Conservation (phyloP, 352 stramenopile genomes). For the Pythium periplocum region DNA sequence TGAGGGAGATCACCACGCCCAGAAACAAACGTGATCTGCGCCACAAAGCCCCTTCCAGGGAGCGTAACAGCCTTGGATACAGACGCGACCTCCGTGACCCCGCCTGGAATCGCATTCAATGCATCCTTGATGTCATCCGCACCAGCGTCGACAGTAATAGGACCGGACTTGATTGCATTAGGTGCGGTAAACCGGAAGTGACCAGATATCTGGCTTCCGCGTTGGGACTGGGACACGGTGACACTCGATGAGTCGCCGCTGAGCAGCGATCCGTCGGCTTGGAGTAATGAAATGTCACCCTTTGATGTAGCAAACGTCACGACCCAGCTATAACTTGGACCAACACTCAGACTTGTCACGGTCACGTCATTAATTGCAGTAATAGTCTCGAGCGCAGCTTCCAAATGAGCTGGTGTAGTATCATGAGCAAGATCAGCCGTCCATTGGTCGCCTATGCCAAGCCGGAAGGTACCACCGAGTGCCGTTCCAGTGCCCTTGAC, state of each 20-base stretch:
- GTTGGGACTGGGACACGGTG: constrained; percentile 13
- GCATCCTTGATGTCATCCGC: constrained; percentile 11
- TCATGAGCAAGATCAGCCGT: constrained; percentile 24
- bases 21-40: constrained; percentile 23
- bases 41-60: constrained; percentile 16
- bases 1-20: constrained; percentile 21
- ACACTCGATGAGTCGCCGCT: constrained; percentile 20
- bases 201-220: constrained; percentile 29
- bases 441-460: constrained; percentile 23
- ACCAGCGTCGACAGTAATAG: constrained; percentile 19
- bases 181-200: constrained; percentile 12
- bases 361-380: constrained; percentile 19
- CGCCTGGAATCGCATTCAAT: neutral
- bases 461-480: constrained; percentile 27
- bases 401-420: constrained; percentile 21
- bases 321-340: constrained; percentile 32
- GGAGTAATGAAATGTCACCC: constrained; percentile 24
- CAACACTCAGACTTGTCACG: constrained; percentile 18
- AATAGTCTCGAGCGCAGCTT: constrained; percentile 25
- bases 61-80: constrained; percentile 5
- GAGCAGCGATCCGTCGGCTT: constrained; percentile 14
- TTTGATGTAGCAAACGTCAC: constrained; percentile 36
- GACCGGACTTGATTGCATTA: constrained; percentile 13
- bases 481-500: constrained; percentile 23
- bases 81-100: neutral